Percentiles rank a stretch among this genome's conserved stretches.
Evolutionary conservation across 345 rosid species (phyloP).

Genomic region (Citrus sinensis): DVS_A1.0 CM039163.1:46725501-46726000

Average conservation of each 20-base stretch:
- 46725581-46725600: constrained; percentile 37
- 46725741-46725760: neutral
- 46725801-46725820: constrained; percentile 38
- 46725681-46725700: neutral
- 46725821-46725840: constrained; percentile 37
- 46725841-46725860: constrained; percentile 46
- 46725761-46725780: neutral
- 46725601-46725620: constrained; percentile 30
- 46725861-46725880: constrained; percentile 15
- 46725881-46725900: constrained; percentile 8
- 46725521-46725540: constrained; percentile 19
- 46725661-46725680: constrained; percentile 19
- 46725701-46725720: neutral
- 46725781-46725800: constrained; percentile 14
- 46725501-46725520: constrained; percentile 12
- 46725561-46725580: constrained; percentile 3
- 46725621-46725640: constrained; percentile 36
- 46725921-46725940: constrained; percentile 9
- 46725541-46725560: constrained; percentile 19
- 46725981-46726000: constrained; percentile 27
- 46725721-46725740: neutral
- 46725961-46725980: constrained; percentile 41
- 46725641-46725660: constrained; percentile 33
- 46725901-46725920: constrained; percentile 14
- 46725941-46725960: constrained; percentile 1